Evolutionary conservation across 1,284 basidiomycete species (phyloP).

Genomic region (Trichosporon ovoides): DNA sequence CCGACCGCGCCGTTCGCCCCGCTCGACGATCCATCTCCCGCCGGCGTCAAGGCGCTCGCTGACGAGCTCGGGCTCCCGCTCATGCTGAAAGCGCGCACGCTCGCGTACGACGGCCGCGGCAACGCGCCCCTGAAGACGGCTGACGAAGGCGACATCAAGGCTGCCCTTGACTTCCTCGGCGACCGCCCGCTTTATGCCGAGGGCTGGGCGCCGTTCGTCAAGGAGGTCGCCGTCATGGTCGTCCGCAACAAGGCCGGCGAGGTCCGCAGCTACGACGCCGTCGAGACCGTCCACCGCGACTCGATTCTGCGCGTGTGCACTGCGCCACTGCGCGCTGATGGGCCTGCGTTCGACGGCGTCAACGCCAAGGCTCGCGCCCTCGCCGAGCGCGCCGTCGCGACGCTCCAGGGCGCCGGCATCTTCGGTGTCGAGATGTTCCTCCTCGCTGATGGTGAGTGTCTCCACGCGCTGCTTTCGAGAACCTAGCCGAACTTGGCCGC

Average conservation of each 20-base stretch:
- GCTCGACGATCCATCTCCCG: conserved; percentile 50
- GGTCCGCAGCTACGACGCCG: conserved; percentile 79
- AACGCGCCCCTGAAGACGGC: conserved; percentile 69
- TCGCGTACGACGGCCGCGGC: conserved; percentile 94
- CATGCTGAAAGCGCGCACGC: conserved; percentile 92
- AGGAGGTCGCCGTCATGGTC: conserved; percentile 97
- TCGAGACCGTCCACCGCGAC: conserved; percentile 93
- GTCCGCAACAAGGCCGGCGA: conserved; percentile 73
- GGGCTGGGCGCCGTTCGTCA: conserved; percentile 82
- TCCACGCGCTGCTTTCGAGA: not conserved
- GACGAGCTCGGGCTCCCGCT: conserved; percentile 71
- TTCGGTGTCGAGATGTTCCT: conserved; percentile 99
- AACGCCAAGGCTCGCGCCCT: conserved; percentile 61
- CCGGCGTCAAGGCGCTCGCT: conserved; percentile 58
- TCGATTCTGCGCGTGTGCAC: conserved; percentile 88
- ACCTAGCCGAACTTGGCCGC: not conserved
- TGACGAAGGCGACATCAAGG: conserved; percentile 54
- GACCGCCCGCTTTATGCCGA: conserved; percentile 77
- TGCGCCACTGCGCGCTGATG: conserved; percentile 64
- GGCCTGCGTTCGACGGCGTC: conserved; percentile 51
- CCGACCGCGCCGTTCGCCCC: conserved; percentile 69
- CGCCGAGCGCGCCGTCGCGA: conserved; percentile 76
- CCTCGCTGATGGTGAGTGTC: conserved; percentile 71
- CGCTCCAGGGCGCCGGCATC: conserved; percentile 83
- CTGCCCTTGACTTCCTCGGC: conserved; percentile 64